phyloP scores from a whole-genome alignment of 371 early-diverging fungal genomes.

The Neoconidiobolus thromboides region DNA sequence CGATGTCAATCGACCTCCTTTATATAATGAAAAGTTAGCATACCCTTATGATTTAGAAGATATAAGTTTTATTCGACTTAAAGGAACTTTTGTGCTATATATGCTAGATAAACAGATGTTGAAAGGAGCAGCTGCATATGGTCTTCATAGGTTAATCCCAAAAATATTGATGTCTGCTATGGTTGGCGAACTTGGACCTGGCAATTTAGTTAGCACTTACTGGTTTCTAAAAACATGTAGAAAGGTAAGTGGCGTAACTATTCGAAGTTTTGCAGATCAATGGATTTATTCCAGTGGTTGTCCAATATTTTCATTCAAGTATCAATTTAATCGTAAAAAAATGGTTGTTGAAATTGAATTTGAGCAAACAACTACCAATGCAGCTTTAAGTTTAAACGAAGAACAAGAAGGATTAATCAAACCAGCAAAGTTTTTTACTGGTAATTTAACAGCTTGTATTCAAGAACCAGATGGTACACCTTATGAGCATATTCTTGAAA shows the following conservation, averaged over 20 bases:
- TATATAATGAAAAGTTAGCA: conserved; percentile 44
- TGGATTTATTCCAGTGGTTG: conserved; percentile 83
- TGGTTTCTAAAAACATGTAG: conserved; percentile 60
- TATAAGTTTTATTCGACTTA: conserved; percentile 56
- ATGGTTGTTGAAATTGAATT: conserved; percentile 80
- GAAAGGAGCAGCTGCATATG: conserved; percentile 54
- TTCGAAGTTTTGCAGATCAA: conserved; percentile 70
- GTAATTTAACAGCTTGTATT: conserved; percentile 73
- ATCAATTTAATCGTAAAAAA: conserved; percentile 79
- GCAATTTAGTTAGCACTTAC: conserved; percentile 58
- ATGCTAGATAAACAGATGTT: conserved; percentile 86
- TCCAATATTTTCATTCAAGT: conserved; percentile 60
- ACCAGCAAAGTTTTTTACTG: conserved; percentile 22
- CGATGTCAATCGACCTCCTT: conserved; percentile 70
- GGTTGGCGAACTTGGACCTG: conserved; percentile 52
- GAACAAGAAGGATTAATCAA: conserved; percentile 15
- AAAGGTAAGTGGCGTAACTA: conserved; percentile 54
- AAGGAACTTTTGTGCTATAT: conserved; percentile 71
- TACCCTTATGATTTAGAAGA: conserved; percentile 47
- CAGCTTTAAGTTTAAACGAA: too few species aligned
- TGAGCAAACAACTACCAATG: conserved; percentile 55
- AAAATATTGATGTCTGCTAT: conserved; percentile 57
- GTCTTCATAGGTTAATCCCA: conserved; percentile 60
- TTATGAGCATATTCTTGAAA: conserved; percentile 80
- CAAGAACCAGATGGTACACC: conserved; percentile 87